Base-by-base conservation (phyloP, 257 asterid species). In the Jacaranda copaia region DNA sequence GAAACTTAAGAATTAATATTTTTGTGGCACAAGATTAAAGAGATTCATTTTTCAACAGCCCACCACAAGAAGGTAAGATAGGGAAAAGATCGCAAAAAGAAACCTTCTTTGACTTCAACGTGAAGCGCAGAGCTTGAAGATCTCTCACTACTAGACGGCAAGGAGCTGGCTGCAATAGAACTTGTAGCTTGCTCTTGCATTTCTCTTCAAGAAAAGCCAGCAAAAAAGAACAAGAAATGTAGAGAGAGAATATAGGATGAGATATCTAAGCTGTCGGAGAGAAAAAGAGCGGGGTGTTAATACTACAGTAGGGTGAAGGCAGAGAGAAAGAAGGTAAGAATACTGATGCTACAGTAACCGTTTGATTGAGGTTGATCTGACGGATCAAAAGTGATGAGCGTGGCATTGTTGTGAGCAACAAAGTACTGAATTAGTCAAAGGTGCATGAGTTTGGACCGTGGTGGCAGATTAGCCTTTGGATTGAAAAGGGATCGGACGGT, bases 111-210 rank as follows among this genome's bases (percentile, higher is more conserved):
- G 66, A 80, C 69, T 62, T 87, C 96, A 76, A 68, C 36, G 36
- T 88, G 93, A 74, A 83, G 89, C 18, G 92, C 93, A 19, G 96
- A 87, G 80, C 93, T 88, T 8, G 96, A 90, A 80, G 96, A 90
- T 87, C 93, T 90, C 72, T 90, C 96, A 57, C 96, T 87, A 59
- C 93, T 90, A 8, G 96, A 90, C 71, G 92, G 92, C 77, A 83
- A 45, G 46, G 93, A 90, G 77, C 84, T 87, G 5, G 90, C 87
- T 10, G 91, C 91, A 62, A 87, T 38, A 20, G 96, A 90, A 72
- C 91, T 88, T 8, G 90, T 82, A 9, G 89, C 90, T 81, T 82
- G 93, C 32, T 90, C 96, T 81, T 90, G 92, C 96, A 88, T 90
- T 85, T 81, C 55, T 7, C 35, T 65, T 56, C 63, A 32, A 12